Conservation (phyloP, 495 filamentous ascomycete species). For the Aspergillus nanangensis region DNA sequence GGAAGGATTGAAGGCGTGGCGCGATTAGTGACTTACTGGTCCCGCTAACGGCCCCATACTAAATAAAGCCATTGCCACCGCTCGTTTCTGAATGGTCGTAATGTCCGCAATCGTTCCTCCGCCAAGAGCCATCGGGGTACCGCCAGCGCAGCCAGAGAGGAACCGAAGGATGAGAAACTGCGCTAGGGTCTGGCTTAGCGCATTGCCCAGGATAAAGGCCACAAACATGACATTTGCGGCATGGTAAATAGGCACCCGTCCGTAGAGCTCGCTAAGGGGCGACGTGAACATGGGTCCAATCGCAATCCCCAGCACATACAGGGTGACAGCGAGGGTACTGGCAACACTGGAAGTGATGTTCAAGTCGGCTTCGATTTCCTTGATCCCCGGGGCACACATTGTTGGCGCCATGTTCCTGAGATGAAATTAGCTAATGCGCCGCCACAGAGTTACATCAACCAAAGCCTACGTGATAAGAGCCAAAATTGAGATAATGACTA, state of each 20-base stretch:
- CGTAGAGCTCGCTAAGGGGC: constrained; percentile 38
- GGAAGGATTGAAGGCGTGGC: background rate
- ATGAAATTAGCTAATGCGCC: constrained; percentile 7
- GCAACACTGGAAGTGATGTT: constrained; percentile 11
- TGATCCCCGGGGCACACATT: constrained; percentile 24
- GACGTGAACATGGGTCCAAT: constrained; percentile 36
- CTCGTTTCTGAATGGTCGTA: constrained; percentile 26
- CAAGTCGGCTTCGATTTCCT: constrained; percentile 7
- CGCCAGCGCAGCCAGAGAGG: constrained; percentile 33
- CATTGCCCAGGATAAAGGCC: constrained; percentile 40
- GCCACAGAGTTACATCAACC: background rate
- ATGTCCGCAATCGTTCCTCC: constrained; percentile 42
- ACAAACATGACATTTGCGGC: constrained; percentile 43
- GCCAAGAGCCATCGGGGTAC: constrained; percentile 32
- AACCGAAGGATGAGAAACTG: constrained; percentile 41
- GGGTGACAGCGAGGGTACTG: constrained; percentile 22
- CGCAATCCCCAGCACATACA: constrained; percentile 35
- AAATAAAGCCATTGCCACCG: constrained; percentile 32
- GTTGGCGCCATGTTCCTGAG: constrained; percentile 23
- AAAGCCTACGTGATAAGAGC: constrained; percentile 12
- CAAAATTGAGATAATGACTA: constrained; percentile 13
- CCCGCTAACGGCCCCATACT: constrained; percentile 29
- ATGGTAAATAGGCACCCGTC: constrained; percentile 33
- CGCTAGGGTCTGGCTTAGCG: constrained; percentile 32
- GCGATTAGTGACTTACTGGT: constrained; percentile 8